Conservation (phyloP, 1,139 yeast genomes). For the Candida tetrigidarum region DNA sequence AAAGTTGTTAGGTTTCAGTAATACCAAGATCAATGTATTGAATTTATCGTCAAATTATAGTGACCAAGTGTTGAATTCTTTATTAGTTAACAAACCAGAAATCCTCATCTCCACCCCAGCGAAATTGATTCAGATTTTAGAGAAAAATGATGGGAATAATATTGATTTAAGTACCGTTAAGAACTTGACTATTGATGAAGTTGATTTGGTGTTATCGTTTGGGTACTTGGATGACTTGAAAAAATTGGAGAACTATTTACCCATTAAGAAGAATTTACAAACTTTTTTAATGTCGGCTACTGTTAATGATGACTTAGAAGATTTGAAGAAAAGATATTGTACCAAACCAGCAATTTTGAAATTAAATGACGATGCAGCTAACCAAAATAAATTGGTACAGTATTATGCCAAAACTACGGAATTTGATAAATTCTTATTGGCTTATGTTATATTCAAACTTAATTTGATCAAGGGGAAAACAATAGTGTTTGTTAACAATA, state of each 20-base stretch:
- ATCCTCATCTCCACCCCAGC: slow-evolving; percentile 90
- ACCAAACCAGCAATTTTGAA: slow-evolving; percentile 84
- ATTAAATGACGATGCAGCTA: slow-evolving; percentile 65
- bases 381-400: slow-evolving; percentile 70
- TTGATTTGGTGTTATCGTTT: slow-evolving; percentile 86
- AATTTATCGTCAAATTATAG: slow-evolving; percentile 77
- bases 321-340: slow-evolving; percentile 77
- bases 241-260: slow-evolving; percentile 64
- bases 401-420: slow-evolving; percentile 87
- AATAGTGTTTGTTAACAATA: slow-evolving; percentile 86
- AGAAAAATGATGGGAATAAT: slow-evolving; percentile 45
- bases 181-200: slow-evolving; percentile 91
- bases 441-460: slow-evolving; percentile 91
- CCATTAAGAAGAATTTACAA: slow-evolving; percentile 77
- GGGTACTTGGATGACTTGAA: slow-evolving; percentile 89
- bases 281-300: slow-evolving; percentile 98
- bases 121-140: slow-evolving; percentile 64
- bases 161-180: slow-evolving; percentile 58
- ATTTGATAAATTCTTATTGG: slow-evolving; percentile 86
- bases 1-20: slow-evolving; percentile 71
- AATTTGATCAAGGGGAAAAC: slow-evolving; percentile 91
- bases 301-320: slow-evolving; percentile 81
- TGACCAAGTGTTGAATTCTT: slow-evolving; percentile 72
- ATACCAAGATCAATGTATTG: slow-evolving; percentile 64
- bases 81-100: slow-evolving; percentile 76